Conservation (phyloP, 352 stramenopile species). For the Peronosclerospora sorghi region DNA sequence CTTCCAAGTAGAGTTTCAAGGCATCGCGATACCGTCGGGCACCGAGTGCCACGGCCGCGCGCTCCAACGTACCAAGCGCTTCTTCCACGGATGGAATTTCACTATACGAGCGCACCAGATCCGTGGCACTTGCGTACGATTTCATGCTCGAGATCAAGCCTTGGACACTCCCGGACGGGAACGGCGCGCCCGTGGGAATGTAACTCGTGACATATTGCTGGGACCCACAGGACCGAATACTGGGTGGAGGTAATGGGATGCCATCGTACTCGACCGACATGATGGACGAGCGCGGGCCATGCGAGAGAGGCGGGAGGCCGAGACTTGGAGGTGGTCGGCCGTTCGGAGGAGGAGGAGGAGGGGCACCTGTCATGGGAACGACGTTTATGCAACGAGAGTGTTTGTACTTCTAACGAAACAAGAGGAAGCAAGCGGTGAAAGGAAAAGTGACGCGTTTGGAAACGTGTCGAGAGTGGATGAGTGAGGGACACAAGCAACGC, state of each 20-base stretch:
- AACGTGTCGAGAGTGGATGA: too few species aligned
- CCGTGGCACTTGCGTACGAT: conserved; percentile 61
- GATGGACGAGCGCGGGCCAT: conserved; percentile 28
- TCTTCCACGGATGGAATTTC: conserved; percentile 72
- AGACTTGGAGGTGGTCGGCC: conserved; percentile 13
- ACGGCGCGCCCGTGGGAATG: conserved; percentile 57
- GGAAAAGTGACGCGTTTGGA: too few species aligned
- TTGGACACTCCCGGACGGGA: conserved; percentile 43
- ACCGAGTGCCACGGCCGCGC: conserved; percentile 42
- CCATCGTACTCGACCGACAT: conserved; percentile 55
- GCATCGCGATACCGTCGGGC: conserved; percentile 66
- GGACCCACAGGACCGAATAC: conserved; percentile 63
- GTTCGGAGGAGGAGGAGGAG: not conserved
- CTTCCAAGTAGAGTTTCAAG: conserved; percentile 74
- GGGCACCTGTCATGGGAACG: too few species aligned
- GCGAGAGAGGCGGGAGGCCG: conserved; percentile 21
- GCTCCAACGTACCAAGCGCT: conserved; percentile 60
- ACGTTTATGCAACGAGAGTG: too few species aligned
- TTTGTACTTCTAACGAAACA: too few species aligned
- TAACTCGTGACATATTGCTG: conserved; percentile 68
- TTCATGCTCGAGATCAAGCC: conserved; percentile 73
- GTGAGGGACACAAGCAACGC: too few species aligned
- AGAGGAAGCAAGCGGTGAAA: too few species aligned
- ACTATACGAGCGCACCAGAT: conserved; percentile 65
- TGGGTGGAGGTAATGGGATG: conserved; percentile 45